phyloP scores from a whole-genome alignment of 2,329 filamentous ascomycete species.

The Pseudogymnoascus sp. region DNA sequence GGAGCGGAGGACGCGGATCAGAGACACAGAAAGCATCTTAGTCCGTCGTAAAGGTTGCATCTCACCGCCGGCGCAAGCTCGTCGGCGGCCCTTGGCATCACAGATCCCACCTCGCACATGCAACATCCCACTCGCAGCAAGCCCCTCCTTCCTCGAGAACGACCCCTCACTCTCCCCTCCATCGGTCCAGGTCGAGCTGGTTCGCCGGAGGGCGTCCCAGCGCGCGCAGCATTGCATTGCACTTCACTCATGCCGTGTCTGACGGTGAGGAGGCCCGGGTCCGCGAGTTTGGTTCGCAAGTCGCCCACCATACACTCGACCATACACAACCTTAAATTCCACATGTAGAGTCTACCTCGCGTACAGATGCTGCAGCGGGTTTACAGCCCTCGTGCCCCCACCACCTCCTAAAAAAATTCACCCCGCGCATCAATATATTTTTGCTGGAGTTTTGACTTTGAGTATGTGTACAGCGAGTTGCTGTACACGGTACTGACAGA shows the following conservation, averaged over 20 bases:
- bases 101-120: neutral
- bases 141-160: neutral
- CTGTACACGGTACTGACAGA: neutral
- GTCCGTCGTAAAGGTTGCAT: neutral
- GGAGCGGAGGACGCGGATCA: neutral
- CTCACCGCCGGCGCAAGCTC: neutral
- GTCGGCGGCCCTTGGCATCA: neutral
- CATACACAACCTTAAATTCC: slow-evolving; percentile 4
- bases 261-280: neutral
- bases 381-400: neutral
- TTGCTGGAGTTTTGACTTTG: neutral
- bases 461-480: neutral
- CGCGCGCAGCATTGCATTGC: neutral
- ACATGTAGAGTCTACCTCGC: neutral
- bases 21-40: neutral
- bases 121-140: neutral
- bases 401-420: neutral
- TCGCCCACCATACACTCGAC: neutral
- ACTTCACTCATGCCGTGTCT: neutral
- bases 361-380: neutral
- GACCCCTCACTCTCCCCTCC: neutral
- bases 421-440: neutral
- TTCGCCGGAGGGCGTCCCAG: neutral
- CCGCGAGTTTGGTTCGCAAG: neutral
- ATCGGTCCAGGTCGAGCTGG: neutral